Conservation (phyloP, 768 basidiomycete genomes). For the Austroboletus eburneus region DNA sequence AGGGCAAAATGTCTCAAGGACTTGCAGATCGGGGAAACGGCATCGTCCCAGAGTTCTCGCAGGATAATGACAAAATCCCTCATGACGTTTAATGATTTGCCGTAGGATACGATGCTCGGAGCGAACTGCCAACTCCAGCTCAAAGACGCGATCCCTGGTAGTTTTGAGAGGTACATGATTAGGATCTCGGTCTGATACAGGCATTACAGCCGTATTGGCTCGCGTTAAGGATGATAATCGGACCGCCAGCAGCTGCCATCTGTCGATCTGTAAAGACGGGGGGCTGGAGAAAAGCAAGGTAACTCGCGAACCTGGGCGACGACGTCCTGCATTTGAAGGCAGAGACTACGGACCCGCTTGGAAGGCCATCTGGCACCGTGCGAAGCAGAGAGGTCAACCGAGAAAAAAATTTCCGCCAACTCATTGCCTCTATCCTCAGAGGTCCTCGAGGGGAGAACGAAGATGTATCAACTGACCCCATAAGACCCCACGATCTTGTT, state of each 20-base stretch:
- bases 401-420: not conserved
- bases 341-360: not conserved
- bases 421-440: not conserved
- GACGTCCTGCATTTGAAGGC: not conserved
- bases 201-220: slow-evolving; percentile 30
- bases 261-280: slow-evolving; percentile 12
- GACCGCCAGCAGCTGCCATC: slow-evolving; percentile 19
- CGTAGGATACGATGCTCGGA: too few relatives aligned
- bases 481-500: slow-evolving; percentile 21
- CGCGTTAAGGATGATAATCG: slow-evolving; percentile 34
- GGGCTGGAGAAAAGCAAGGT: slow-evolving; percentile 25
- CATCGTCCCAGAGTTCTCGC: not conserved
- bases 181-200: slow-evolving; percentile 8
- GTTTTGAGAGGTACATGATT: not conserved
- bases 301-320: slow-evolving; percentile 14
- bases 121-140: not conserved
- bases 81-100: not conserved
- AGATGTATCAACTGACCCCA: slow-evolving; percentile 21
- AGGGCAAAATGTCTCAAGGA: not conserved
- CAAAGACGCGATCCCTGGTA: not conserved
- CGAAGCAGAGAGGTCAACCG: not conserved
- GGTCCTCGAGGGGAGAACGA: slow-evolving; percentile 8
- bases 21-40: not conserved
- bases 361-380: not conserved
- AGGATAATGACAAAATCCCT: not conserved